phyloP scores from a whole-genome alignment of 2,329 filamentous ascomycete species.

The Sporothrix pallida region DNA sequence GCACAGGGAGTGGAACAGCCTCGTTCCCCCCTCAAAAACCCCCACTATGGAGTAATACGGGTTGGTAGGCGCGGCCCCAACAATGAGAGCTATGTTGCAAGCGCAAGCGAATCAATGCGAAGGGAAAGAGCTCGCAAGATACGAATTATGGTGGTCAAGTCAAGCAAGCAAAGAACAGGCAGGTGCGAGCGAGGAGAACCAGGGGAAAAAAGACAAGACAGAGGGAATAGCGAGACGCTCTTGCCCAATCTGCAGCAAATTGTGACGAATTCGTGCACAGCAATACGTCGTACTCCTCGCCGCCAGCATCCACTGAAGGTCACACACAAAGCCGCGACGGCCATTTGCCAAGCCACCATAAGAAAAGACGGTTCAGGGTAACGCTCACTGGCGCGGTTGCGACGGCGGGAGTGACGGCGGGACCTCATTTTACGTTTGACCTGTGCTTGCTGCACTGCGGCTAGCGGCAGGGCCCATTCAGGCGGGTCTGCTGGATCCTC shows the following conservation, averaged over 20 bases:
- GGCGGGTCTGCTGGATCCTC: constrained; percentile 1
- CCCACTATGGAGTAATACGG: constrained; percentile 6
- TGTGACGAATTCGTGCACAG: too few species aligned
- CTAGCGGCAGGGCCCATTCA: constrained; percentile 17
- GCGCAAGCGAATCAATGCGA: neutral
- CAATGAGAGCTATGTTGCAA: constrained; percentile 10
- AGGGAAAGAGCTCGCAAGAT: neutral
- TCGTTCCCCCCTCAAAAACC: constrained; percentile 13
- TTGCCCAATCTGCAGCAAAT: constrained; percentile 4
- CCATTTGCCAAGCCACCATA: constrained; percentile 15
- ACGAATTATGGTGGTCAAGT: neutral
- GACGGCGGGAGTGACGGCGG: constrained; percentile 21
- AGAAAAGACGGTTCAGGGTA: neutral
- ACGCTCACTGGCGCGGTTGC: constrained; percentile 18
- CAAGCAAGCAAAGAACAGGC: neutral
- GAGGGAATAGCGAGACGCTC: neutral
- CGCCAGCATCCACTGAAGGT: neutral
- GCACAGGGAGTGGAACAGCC: constrained; percentile 25
- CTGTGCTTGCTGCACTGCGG: constrained; percentile 23
- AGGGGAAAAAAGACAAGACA: neutral
- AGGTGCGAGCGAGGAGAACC: neutral
- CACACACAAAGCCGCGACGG: neutral
- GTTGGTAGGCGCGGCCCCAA: constrained; percentile 13
- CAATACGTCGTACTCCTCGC: neutral
- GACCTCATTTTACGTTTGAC: constrained; percentile 25